Evolutionary conservation across 768 basidiomycete genomes (phyloP), one percentile per base, ranked within the genome.

Genomic region (Cystoderma amianthinum): DNA sequence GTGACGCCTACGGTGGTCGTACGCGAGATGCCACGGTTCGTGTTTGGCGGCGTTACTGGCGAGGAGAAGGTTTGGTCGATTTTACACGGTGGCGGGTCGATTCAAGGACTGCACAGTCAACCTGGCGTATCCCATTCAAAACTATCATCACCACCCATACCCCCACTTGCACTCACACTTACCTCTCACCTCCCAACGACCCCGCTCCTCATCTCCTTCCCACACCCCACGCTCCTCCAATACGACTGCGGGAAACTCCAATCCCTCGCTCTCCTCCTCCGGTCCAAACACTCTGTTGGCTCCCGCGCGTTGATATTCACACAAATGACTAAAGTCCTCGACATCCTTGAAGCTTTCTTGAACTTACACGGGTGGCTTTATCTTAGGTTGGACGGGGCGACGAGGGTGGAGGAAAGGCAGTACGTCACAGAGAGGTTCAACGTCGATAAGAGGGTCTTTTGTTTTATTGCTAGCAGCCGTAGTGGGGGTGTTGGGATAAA

Each of bases 211-310:
- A 90, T 97, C 41, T 93, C 91, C 1, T 96, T 97, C 58, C 94
- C 94, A 0, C 89, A 94, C 50, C 78, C 84, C 0, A 88, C 82
- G 3, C 69, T 95, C 22, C 70, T 96, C 5, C 93, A 96, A 56
- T 96, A 92, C 57, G 94, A 98, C 58, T 96, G 94, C 53, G 94
- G 94, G 34, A 98, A 98, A 55, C 73, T 98, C 10, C 94, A 96
- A 53, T 75, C 81, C 43, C 76, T 98, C 5, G 76, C 80, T n/a
- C 66, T 64, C 18, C 67, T 98, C 19, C 69, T 98, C 7, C 78
- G 89, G 34, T 78, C 87, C 59, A 86, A 80, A 60, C 91, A 93
- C 55, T 77, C 80, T 0, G 90, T 80, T 4, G 91, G 92, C 0
- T 93, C 96, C 56, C 85, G 94, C 5, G 74, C 88, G 18, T 71